Evolutionary conservation across 2,329 filamentous ascomycete species (phyloP), one percentile per base, ranked within the genome.

Genomic region (Penicillium sp.): DNA sequence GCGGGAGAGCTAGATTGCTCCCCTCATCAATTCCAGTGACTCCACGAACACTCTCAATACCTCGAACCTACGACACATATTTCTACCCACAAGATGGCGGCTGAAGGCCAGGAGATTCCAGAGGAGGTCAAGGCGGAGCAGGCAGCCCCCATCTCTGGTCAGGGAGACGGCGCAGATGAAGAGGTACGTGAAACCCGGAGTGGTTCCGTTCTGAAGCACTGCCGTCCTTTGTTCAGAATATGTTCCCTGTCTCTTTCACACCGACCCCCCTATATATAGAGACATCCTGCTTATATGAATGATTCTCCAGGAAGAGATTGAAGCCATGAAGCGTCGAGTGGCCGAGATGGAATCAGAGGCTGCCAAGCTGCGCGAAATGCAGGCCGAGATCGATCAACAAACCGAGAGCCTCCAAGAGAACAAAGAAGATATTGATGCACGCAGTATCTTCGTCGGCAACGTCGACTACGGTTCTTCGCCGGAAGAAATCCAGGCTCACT

Each of bases 371-470:
- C 82, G 88, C 59, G 88, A 92, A 72, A 91, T 93, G 88, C 88
- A 93, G 70, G 85, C 85, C 47, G 84, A 80, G 46, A 80, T 97
- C 54, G 92, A 97, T 69, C 84, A 91, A 68, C 87, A 93, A 64
- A 85, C 83, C 55, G 84, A 89, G 57, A 88, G 88, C 61, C 79
- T 93, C 54, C 83, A 87, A 58, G 93, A 97, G 68, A 90, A 91
- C 75, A 95, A 95, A 73, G 91, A 96, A 70, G 95, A 96, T 60
- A 84, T 99, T 52, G 93, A 99, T 73, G 86, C 86, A 59, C 86
- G 93, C 64, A 96, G 90, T 74, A 90, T 99, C 72, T 99, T 99
- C 70, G 93, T 99, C 37, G 93, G 93, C 60, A 99, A 99, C 63
- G 93, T 99, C 59, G 93, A 99, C 74, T 99, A 99, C 72, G 91